Conservation (phyloP, 1,284 basidiomycete genomes). For the Kwoniella shivajii region DNA sequence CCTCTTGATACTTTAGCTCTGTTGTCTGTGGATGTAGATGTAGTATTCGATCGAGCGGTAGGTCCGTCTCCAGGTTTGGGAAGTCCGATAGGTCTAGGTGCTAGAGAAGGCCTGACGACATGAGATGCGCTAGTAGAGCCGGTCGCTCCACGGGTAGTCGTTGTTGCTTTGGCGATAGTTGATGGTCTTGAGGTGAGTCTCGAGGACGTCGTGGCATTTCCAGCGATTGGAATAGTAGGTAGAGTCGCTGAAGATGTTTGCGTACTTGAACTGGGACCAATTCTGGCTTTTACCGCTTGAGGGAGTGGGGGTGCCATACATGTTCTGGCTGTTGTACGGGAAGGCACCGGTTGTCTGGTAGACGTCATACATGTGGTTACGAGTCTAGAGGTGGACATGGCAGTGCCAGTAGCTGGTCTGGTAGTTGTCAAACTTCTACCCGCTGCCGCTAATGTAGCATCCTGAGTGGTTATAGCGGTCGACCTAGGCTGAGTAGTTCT, state of each 20-base stretch:
- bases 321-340: neutral
- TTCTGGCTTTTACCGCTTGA: neutral
- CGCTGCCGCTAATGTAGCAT: neutral
- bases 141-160: neutral
- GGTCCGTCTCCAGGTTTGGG: slow-evolving; percentile 16
- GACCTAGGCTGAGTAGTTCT: neutral
- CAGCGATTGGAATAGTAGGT: neutral
- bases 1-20: slow-evolving; percentile 7
- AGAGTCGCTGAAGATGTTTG: neutral
- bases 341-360: neutral
- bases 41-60: slow-evolving; percentile 13
- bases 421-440: neutral
- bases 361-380: neutral
- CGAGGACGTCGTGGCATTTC: neutral
- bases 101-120: neutral
- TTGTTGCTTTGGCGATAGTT: neutral
- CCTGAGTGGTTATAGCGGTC: neutral
- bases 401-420: neutral
- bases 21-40: neutral
- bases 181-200: neutral
- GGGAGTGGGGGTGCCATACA: slow-evolving; percentile 1
- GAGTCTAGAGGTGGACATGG: neutral
- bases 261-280: slow-evolving; percentile 8
- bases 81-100: neutral
- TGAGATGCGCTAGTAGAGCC: neutral